Conservation (phyloP, 225 moss, liverwort and hornwort genomes). For the Takakia lepidozioides region DNA sequence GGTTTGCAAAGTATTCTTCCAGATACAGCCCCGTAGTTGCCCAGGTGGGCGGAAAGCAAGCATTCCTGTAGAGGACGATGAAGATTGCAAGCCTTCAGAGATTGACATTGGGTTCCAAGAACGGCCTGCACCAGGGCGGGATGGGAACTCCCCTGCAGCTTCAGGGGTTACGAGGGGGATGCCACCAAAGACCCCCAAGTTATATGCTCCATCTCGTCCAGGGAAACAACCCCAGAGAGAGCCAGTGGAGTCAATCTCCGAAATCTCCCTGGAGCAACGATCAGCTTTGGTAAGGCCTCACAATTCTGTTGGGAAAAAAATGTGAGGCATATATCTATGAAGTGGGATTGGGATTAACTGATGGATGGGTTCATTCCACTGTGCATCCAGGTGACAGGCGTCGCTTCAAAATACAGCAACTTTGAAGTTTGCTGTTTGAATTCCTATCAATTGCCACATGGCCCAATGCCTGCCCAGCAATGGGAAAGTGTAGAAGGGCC, state of each 20-base stretch:
- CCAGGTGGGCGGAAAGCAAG: slow-evolving; percentile 52
- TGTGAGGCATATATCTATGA: too few species aligned
- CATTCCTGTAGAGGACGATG: slow-evolving; percentile 36
- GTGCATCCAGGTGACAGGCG: slow-evolving; percentile 5
- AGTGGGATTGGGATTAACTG: too few species aligned
- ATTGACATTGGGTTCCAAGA: slow-evolving; percentile 44
- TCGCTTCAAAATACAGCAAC: neutral
- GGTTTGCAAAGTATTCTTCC: slow-evolving; percentile 90
- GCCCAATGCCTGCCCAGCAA: slow-evolving; percentile 5
- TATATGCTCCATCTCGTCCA: slow-evolving; percentile 29
- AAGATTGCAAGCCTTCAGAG: slow-evolving; percentile 51
- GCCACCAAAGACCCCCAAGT: slow-evolving; percentile 34
- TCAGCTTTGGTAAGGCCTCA: slow-evolving; percentile 18
- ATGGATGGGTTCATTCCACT: too few species aligned
- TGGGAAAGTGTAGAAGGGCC: slow-evolving; percentile 12
- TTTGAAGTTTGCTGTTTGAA: neutral
- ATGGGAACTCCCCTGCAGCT: slow-evolving; percentile 37
- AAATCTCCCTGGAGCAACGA: slow-evolving; percentile 19
- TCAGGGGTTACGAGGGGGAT: slow-evolving; percentile 41
- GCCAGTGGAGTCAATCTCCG: slow-evolving; percentile 51
- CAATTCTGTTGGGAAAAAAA: too few species aligned
- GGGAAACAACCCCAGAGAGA: slow-evolving; percentile 44
- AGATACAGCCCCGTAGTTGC: slow-evolving; percentile 82
- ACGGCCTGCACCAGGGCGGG: slow-evolving; percentile 23
- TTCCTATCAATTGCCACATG: slow-evolving; percentile 17